A percentile compares a stretch with the other conserved stretches of the same genome.
phyloP scores from a whole-genome alignment of 371 early-diverging fungal species.

The Actinomortierella wolfii region DNA sequence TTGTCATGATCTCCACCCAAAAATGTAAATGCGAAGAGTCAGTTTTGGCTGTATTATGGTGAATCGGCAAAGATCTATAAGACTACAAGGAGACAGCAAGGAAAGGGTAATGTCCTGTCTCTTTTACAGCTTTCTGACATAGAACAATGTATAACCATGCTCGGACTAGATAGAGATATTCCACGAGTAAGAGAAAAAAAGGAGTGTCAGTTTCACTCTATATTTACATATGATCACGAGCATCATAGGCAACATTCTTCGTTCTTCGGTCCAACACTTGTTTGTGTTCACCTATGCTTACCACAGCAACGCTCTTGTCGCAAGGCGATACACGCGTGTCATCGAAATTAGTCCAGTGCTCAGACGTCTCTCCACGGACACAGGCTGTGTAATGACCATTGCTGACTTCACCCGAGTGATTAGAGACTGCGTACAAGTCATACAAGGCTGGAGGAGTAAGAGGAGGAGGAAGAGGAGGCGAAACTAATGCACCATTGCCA shows the following conservation, averaged over 20 bases:
- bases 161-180: slow-evolving; percentile 36
- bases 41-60: no score
- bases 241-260: no score
- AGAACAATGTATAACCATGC: slow-evolving; percentile 65
- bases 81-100: no score
- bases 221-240: neutral
- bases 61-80: no score
- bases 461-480: slow-evolving; percentile 4
- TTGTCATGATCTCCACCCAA: no score
- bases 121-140: slow-evolving; percentile 49
- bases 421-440: slow-evolving; percentile 93
- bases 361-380: slow-evolving; percentile 76
- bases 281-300: slow-evolving; percentile 46
- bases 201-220: neutral
- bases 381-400: slow-evolving; percentile 97
- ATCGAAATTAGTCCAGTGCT: slow-evolving; percentile 93
- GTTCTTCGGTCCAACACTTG: no score
- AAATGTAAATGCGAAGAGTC: no score
- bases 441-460: slow-evolving; percentile 50
- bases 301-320: slow-evolving; percentile 66
- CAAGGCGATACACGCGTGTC: slow-evolving; percentile 83
- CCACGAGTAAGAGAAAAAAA: neutral
- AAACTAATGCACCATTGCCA: neutral
- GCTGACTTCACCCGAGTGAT: slow-evolving; percentile 90
- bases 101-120: no score